A percentile compares a stretch with the other conserved stretches of the same genome.
These are phyloP conservation scores for Cucumis melo DNA, from an alignment of 306 rosid genomes.

Conservation along the genomic window DNA sequence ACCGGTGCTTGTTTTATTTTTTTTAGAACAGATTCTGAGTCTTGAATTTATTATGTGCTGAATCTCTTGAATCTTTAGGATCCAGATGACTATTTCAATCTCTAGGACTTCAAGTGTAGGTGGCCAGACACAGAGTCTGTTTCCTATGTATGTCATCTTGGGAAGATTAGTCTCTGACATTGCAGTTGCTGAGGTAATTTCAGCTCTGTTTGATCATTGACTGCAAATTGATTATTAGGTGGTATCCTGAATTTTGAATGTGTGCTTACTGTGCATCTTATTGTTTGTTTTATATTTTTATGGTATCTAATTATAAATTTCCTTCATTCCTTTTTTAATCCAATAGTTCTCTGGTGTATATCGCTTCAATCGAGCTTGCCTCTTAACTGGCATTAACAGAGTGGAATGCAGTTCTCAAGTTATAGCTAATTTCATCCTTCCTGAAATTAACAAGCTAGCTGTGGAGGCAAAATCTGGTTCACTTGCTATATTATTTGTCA, in stretches of 20 bases:
- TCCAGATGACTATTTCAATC: constrained; percentile 48
- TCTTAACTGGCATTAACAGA: constrained; percentile 22
- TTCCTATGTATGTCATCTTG: constrained; percentile 56
- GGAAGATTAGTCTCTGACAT: constrained; percentile 42
- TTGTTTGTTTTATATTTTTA: background rate
- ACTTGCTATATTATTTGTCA: constrained; percentile 47
- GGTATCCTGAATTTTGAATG: background rate
- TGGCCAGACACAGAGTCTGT: constrained; percentile 21
- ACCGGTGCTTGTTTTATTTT: background rate
- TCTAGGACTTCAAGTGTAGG: constrained; percentile 22
- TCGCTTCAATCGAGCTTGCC: constrained; percentile 40
- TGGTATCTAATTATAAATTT: constrained; percentile 3
- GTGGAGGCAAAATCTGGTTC: constrained; percentile 38
- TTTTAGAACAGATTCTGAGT: background rate
- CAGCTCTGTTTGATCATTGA: constrained; percentile 1
- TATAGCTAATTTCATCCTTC: constrained; percentile 51
- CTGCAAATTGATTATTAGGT: background rate
- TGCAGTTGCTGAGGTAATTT: constrained; percentile 39
- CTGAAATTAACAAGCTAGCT: constrained; percentile 50
- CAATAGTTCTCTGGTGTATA: constrained; percentile 42
- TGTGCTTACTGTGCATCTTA: background rate
- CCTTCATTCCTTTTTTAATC: constrained; percentile 3
- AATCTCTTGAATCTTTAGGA: constrained; percentile 29
- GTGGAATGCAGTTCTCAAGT: constrained; percentile 28
- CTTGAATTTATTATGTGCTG: background rate